A percentile compares a stretch with the other conserved stretches of the same genome.
Conservation (phyloP, 2,329 filamentous ascomycete genomes). For the Nectriaceae sp. region DNA sequence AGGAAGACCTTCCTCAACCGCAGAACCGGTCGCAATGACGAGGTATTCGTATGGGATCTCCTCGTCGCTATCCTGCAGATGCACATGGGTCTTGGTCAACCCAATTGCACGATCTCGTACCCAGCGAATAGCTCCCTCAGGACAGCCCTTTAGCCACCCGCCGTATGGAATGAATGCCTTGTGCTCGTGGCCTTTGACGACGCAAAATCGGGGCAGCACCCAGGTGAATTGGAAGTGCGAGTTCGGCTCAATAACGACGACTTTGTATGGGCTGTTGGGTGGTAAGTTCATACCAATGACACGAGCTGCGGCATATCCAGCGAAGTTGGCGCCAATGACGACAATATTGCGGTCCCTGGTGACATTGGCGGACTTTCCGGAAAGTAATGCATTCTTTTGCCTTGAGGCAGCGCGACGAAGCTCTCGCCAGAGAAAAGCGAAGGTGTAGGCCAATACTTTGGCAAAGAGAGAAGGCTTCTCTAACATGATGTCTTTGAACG, state of each 20-base stretch:
- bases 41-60: conserved; percentile 55
- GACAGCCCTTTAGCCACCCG: conserved; percentile 37
- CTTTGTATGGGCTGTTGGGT: conserved; percentile 46
- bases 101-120: conserved; percentile 43
- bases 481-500: conserved; percentile 21
- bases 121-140: conserved; percentile 39
- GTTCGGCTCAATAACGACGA: conserved; percentile 60
- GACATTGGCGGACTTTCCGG: conserved; percentile 7
- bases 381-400: conserved; percentile 12
- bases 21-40: conserved; percentile 59
- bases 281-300: conserved; percentile 51
- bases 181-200: conserved; percentile 54
- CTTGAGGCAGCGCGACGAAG: conserved; percentile 16
- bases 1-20: conserved; percentile 45
- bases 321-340: conserved; percentile 60
- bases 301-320: conserved; percentile 52
- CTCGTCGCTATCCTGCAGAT: conserved; percentile 42
- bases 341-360: conserved; percentile 48
- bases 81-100: conserved; percentile 40
- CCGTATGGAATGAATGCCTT: conserved; percentile 64
- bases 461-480: conserved; percentile 32
- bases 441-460: conserved; percentile 29
- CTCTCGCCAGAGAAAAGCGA: conserved; percentile 25
- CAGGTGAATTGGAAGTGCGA: conserved; percentile 64
- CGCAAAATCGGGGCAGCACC: conserved; percentile 60